These are phyloP conservation scores for Brassica balearica DNA, from an alignment of 441 rosid species.

Conservation along the genomic window DNA sequence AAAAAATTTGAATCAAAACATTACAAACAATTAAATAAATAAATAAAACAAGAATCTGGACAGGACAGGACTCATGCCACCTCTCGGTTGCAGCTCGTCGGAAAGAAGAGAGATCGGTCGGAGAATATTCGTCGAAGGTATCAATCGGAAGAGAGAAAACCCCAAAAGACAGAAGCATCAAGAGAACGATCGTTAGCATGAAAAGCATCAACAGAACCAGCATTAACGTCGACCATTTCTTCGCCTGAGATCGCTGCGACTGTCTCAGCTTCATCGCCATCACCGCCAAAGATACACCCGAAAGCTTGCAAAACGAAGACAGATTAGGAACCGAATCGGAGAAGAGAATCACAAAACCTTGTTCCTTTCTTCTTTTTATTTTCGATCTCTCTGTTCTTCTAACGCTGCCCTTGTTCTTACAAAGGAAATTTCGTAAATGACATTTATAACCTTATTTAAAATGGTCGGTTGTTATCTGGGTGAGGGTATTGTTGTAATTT, in stretches of 20 bases:
- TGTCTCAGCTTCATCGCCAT: conserved; percentile 69
- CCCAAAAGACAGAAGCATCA: conserved; percentile 68
- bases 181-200: conserved; percentile 59
- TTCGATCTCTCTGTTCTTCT: conserved; percentile 2
- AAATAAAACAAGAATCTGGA: neutral
- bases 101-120: conserved; percentile 52
- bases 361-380: neutral
- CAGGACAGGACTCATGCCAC: conserved; percentile 28
- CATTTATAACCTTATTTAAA: conserved; percentile 7
- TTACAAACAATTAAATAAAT: neutral
- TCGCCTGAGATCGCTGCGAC: conserved; percentile 50
- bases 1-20: conserved; percentile 13
- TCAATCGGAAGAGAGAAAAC: conserved; percentile 59
- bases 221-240: conserved; percentile 56
- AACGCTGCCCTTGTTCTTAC: conserved; percentile 15
- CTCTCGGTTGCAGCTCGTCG: conserved; percentile 59
- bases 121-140: conserved; percentile 52
- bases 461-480: neutral
- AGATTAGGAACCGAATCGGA: conserved; percentile 34
- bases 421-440: neutral
- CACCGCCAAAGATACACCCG: conserved; percentile 2
- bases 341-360: conserved; percentile 24
- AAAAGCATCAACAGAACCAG: conserved; percentile 59
- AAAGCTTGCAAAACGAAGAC: conserved; percentile 7
- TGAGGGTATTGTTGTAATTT: neutral